Evolutionary conservation across 177 flowering plant species (phyloP).

Genomic region (Telopea speciosissima): DNA sequence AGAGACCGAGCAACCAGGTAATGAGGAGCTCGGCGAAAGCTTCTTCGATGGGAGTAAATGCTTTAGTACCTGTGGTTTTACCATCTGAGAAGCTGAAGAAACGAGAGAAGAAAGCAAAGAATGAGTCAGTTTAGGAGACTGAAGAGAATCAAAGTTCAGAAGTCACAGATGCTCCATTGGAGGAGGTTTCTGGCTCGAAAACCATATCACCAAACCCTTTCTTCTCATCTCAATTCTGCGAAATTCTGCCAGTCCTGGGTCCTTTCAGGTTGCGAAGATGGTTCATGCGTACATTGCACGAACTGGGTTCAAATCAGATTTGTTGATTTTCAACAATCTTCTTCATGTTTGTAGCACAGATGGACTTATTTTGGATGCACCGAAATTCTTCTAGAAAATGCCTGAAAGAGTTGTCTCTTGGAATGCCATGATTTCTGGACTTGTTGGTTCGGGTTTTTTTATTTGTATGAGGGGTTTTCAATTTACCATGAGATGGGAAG

Average conservation of each 20-base stretch:
- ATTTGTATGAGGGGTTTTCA: conserved; percentile 5
- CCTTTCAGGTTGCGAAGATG: conserved; percentile 9
- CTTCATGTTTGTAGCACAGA: conserved; percentile 11
- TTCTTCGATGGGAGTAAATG: too few relatives aligned
- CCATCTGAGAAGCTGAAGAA: too few relatives aligned
- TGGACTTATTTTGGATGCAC: conserved; percentile 3
- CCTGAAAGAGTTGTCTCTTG: conserved; percentile 22
- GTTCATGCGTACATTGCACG: conserved; percentile 19
- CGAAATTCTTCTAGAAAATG: conserved; percentile 19
- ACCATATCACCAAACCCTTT: conserved; percentile 4
- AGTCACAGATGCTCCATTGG: too few relatives aligned
- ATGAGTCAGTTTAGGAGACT: too few relatives aligned
- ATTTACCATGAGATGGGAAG: conserved; percentile 19
- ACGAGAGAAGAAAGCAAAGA: too few relatives aligned
- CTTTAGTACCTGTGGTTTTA: too few relatives aligned
- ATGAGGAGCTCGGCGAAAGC: too few relatives aligned
- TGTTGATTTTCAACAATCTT: conserved; percentile 17
- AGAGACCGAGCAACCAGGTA: too few relatives aligned
- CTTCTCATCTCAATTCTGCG: conserved; percentile 18
- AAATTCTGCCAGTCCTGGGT: conserved; percentile 9
- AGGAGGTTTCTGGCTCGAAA: too few relatives aligned
- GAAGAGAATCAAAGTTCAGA: too few relatives aligned
- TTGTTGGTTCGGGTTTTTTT: conserved; percentile 5
- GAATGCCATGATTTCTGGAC: conserved; percentile 26
- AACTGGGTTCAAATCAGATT: conserved; percentile 14